Evolutionary conservation across 2,329 filamentous ascomycete species (phyloP), one percentile per base, ranked within the genome.

Genomic region (Ophiostoma himal-ulmi): DNA sequence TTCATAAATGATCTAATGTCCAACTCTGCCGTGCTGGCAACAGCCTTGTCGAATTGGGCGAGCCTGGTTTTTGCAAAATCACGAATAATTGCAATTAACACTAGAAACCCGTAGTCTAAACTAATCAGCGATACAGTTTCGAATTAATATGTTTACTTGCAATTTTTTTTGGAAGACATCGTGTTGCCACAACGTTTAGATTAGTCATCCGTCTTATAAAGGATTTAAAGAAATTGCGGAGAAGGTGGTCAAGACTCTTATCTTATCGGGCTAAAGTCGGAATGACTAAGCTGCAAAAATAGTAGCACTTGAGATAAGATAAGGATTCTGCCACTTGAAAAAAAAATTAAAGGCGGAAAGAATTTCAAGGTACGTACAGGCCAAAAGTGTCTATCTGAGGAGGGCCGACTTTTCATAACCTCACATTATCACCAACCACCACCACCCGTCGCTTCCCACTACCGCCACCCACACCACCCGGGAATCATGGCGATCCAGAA

Each of bases 401-500:
- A 65, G 62, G 57, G 57, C 36, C 62, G 20, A 39, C 62, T 65
- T 65, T 67, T 48, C 37, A 48, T 48, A 67, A 48, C n/a, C 36
- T 67, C n/a, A 22, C 39, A 67, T 48, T 39, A 34, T 39, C 37
- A 67, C 20, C 22, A 22, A 41, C 39, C 37, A 67, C 62, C 39
- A 20, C 65, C 65, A 65, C n/a, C 37, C 44, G 44, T 20, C 44
- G 7, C 8, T 48, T 22, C 34, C 36, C 1, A 65, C 60, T 14
- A 65, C 37, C 11, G 11, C 65, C 17, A 30, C 65, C 65, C 65
- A 67, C 37, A 34, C 5, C 65, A 22, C n/a, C 66, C 65, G 22
- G 41, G 30, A 26, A 54, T 52, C 34, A 69, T 69, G 68, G 68
- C 68, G 68, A 69, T 98, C 77, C 93, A 98, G 79, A 97, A 98